Conservation (phyloP, 192 early-diverging fungal genomes). For the Umbelopsis isabellina region DNA sequence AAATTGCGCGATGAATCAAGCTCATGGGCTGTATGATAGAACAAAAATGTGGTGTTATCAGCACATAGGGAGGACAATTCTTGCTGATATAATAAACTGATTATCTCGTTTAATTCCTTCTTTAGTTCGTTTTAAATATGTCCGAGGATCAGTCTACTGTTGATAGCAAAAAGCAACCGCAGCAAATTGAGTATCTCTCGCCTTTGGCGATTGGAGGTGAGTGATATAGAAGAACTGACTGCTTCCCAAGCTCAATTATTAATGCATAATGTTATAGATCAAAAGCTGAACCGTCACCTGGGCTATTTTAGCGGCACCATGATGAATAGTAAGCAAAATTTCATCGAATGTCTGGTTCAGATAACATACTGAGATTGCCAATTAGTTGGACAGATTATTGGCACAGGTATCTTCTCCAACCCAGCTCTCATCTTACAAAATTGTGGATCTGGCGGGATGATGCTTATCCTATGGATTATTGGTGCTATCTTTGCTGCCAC, state of each 20-base stretch:
- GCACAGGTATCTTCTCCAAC: slow-evolving; percentile 50
- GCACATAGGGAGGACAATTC: not conserved
- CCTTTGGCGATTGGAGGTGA: slow-evolving; percentile 38
- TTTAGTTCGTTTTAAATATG: not conserved
- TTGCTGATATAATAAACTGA: not conserved
- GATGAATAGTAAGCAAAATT: slow-evolving; percentile 26
- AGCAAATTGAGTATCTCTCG: slow-evolving; percentile 28
- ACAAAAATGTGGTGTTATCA: not conserved
- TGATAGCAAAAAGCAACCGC: not conserved
- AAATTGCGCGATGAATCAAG: slow-evolving; percentile 3
- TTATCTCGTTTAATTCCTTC: not conserved
- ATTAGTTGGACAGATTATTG: slow-evolving; percentile 41
- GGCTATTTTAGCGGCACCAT: slow-evolving; percentile 32
- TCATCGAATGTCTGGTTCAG: not conserved
- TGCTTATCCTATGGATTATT: slow-evolving; percentile 45
- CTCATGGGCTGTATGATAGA: not conserved
- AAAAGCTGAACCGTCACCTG: slow-evolving; percentile 32
- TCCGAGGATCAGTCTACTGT: not conserved
- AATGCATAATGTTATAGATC: slow-evolving; percentile 23
- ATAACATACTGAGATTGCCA: not conserved
- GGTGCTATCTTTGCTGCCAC: slow-evolving; percentile 34
- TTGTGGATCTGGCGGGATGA: slow-evolving; percentile 45
- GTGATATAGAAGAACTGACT: not conserved
- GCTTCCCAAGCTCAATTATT: not conserved
- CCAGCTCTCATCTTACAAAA: slow-evolving; percentile 40